A percentile compares a stretch with the other conserved stretches of the same genome.
phyloP scores from a whole-genome alignment of 306 rosid species.

The Ochetophila trinervis region DNA sequence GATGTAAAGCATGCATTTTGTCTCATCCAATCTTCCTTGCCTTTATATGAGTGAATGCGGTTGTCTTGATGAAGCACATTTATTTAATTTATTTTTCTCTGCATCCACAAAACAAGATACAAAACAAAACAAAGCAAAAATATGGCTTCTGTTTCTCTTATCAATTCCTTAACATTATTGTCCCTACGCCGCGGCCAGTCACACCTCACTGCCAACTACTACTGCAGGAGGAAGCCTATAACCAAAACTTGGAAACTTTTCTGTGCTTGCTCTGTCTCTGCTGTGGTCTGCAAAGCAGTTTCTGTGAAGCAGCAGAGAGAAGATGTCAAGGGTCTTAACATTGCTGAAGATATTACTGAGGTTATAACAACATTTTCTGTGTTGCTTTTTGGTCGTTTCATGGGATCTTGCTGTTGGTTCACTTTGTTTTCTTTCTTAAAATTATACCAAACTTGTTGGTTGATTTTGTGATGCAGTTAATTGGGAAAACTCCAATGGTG shows the following conservation, averaged over 20 bases:
- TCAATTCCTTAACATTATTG: slow-evolving; percentile 42
- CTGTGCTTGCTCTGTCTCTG: slow-evolving; percentile 19
- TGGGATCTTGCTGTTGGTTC: too few relatives aligned
- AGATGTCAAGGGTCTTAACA: slow-evolving; percentile 71
- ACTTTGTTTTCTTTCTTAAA: too few relatives aligned
- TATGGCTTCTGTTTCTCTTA: slow-evolving; percentile 57
- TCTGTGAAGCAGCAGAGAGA: slow-evolving; percentile 52
- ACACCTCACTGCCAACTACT: slow-evolving; percentile 26
- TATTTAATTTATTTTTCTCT: too few relatives aligned
- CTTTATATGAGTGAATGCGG: too few relatives aligned
- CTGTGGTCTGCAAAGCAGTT: slow-evolving; percentile 62
- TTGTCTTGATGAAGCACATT: too few relatives aligned
- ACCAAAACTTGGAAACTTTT: slow-evolving; percentile 17
- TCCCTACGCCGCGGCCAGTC: slow-evolving; percentile 33
- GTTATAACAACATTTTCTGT: slow-evolving; percentile 1
- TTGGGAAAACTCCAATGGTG: slow-evolving; percentile 98
- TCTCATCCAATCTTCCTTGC: too few relatives aligned
- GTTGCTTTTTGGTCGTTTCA: too few relatives aligned
- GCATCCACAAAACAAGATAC: too few relatives aligned
- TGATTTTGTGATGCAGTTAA: slow-evolving; percentile 57
- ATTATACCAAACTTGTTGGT: background rate
- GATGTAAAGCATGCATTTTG: too few relatives aligned
- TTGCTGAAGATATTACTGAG: slow-evolving; percentile 85
- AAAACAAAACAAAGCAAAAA: slow-evolving; percentile 9
- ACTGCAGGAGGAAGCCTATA: background rate